These are phyloP conservation scores for Camelina laxa DNA, from an alignment of 345 rosid genomes.

Conservation along the genomic window DNA sequence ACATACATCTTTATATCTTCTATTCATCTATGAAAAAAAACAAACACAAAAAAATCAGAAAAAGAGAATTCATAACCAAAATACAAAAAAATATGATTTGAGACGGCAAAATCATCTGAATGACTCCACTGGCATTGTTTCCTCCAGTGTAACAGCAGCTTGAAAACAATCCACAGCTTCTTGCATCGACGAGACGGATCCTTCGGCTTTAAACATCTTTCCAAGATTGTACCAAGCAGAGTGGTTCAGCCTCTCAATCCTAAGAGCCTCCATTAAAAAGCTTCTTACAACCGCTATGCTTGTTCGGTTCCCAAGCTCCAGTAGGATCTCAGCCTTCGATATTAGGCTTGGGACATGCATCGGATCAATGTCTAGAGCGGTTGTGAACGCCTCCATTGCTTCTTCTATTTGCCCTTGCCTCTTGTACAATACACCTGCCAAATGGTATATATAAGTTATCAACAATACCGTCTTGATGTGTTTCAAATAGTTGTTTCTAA, in stretches of 20 bases:
- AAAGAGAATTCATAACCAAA: not conserved
- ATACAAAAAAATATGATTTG: not conserved
- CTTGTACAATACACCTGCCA: constrained; percentile 57
- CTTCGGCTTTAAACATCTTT: constrained; percentile 55
- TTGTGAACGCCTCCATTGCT: constrained; percentile 57
- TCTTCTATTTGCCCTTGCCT: constrained; percentile 62
- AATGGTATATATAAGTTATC: constrained; percentile 12
- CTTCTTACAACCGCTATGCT: constrained; percentile 54
- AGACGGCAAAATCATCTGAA: constrained; percentile 54
- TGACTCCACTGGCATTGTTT: constrained; percentile 74
- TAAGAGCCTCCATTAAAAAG: constrained; percentile 69
- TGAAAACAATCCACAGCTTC: constrained; percentile 74
- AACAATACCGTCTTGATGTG: constrained; percentile 1
- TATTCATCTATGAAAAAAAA: constrained; percentile 23
- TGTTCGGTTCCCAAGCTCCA: constrained; percentile 48
- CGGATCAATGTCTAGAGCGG: constrained; percentile 65
- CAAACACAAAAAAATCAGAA: not conserved
- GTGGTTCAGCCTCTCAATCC: constrained; percentile 63
- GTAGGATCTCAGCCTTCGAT: constrained; percentile 62
- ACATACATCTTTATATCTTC: constrained; percentile 27
- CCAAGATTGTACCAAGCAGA: constrained; percentile 83
- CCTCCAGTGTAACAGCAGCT: constrained; percentile 68
- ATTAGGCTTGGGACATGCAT: constrained; percentile 68
- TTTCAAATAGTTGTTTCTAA: not conserved
- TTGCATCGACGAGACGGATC: constrained; percentile 46